phyloP scores from a whole-genome alignment of 371 early-diverging fungal genomes.

The Ordospora colligata region DNA sequence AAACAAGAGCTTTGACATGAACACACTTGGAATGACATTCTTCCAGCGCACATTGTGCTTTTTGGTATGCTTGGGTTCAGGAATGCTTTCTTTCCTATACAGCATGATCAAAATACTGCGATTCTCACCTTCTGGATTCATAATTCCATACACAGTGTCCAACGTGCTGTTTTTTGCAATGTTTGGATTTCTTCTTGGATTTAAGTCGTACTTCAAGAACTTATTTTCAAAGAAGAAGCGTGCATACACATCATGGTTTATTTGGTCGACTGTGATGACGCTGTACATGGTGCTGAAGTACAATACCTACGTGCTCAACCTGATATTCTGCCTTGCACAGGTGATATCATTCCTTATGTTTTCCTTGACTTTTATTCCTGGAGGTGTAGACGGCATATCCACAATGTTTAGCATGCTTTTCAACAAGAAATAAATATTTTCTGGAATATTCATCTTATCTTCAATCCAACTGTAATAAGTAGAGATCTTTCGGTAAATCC shows the following conservation, averaged over 20 bases:
- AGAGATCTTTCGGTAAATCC: too few relatives aligned
- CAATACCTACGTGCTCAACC: conserved; percentile 29
- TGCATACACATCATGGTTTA: conserved; percentile 43
- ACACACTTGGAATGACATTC: conserved; percentile 50
- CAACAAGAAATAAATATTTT: conserved; percentile 24
- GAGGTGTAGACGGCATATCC: conserved; percentile 47
- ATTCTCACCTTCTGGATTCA: conserved; percentile 45
- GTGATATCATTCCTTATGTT: conserved; percentile 48
- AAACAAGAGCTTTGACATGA: conserved; percentile 42
- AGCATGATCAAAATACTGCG: conserved; percentile 37
- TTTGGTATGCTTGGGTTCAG: conserved; percentile 38
- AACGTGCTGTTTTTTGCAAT: conserved; percentile 57
- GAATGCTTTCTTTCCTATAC: conserved; percentile 44
- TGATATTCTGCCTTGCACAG: conserved; percentile 40
- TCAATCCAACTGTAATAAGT: not conserved
- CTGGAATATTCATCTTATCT: not conserved
- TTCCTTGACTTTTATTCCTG: conserved; percentile 52
- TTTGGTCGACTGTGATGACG: conserved; percentile 40
- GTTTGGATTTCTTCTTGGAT: conserved; percentile 58
- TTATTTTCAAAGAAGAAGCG: conserved; percentile 46
- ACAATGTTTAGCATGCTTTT: conserved; percentile 40
- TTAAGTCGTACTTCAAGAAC: conserved; percentile 51
- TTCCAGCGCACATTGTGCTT: conserved; percentile 50
- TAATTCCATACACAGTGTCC: conserved; percentile 55
- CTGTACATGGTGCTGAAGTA: conserved; percentile 35